Evolutionary conservation across 345 rosid genomes (phyloP).

Genomic region (Populus ilicifolia): DNA sequence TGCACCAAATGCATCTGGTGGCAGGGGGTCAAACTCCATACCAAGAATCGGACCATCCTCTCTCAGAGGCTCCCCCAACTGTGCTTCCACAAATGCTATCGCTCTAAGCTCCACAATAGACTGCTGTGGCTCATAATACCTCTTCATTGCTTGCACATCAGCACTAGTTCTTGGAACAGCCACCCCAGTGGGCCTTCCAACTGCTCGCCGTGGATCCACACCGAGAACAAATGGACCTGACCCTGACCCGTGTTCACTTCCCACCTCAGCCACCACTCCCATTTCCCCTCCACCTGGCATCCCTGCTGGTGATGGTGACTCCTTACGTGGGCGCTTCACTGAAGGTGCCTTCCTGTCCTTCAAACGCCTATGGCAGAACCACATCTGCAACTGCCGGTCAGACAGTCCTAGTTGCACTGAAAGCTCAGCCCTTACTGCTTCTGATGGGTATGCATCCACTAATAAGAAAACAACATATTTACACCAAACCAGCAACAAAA

Average conservation of each 20-base stretch:
- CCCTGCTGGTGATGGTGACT: conserved; percentile 24
- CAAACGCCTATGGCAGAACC: conserved; percentile 91
- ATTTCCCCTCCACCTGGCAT: conserved; percentile 23
- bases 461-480: conserved; percentile 6
- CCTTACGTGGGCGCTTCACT: conserved; percentile 50
- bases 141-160: conserved; percentile 43
- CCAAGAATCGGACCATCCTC: conserved; percentile 87
- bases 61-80: conserved; percentile 76
- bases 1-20: conserved; percentile 95
- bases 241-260: conserved; percentile 29
- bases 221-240: conserved; percentile 29
- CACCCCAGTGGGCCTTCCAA: conserved; percentile 34
- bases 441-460: conserved; percentile 81
- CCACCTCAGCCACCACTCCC: conserved; percentile 23
- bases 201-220: conserved; percentile 38
- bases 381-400: conserved; percentile 93
- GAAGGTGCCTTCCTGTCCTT: conserved; percentile 70
- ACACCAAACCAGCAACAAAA: background rate
- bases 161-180: conserved; percentile 43
- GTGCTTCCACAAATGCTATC: conserved; percentile 67
- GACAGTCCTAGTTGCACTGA: conserved; percentile 72
- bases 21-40: conserved; percentile 90
- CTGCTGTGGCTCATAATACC: conserved; percentile 53
- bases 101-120: conserved; percentile 49
- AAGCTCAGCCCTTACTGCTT: conserved; percentile 63